Percentiles rank a stretch among this genome's conserved stretches.
Evolutionary conservation across 2,329 filamentous ascomycete genomes (phyloP).

Genomic region (Phaeosphaeriaceae sp.): DNA sequence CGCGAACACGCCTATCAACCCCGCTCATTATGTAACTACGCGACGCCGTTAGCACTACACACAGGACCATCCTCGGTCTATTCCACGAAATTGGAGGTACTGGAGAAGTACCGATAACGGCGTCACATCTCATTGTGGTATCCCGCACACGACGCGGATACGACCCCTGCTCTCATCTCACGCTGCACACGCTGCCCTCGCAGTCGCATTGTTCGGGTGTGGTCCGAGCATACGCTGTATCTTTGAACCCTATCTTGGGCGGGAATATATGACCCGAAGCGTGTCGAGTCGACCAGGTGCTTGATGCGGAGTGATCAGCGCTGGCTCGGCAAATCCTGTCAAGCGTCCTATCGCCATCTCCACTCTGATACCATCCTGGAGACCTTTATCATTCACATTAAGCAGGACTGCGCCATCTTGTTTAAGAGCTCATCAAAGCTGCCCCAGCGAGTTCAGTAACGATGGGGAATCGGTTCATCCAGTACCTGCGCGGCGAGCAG

Average conservation of each 20-base stretch:
- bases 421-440: neutral
- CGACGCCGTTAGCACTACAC: constrained; percentile 1
- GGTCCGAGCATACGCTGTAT: constrained; percentile 15
- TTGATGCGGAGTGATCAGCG: constrained; percentile 4
- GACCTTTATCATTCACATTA: neutral
- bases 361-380: neutral
- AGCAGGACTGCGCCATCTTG: neutral
- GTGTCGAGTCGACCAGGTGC: constrained; percentile 1
- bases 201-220: constrained; percentile 13
- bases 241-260: constrained; percentile 17
- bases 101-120: constrained; percentile 18
- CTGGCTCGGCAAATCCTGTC: constrained; percentile 5
- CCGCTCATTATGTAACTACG: constrained; percentile 15
- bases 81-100: neutral
- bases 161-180: neutral
- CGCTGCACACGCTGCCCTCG: constrained; percentile 12
- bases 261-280: constrained; percentile 16
- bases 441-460: neutral
- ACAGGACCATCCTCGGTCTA: neutral
- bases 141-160: constrained; percentile 1
- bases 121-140: constrained; percentile 7
- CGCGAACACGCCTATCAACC: constrained; percentile 14
- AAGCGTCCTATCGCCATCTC: neutral
- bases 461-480: constrained; percentile 38
- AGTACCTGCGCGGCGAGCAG: constrained; percentile 46